Percentiles rank a stretch among this genome's conserved stretches.
Evolutionary conservation across 805 yeast genomes (phyloP).

Genomic region (Priceomyces fermenticarens): DNA sequence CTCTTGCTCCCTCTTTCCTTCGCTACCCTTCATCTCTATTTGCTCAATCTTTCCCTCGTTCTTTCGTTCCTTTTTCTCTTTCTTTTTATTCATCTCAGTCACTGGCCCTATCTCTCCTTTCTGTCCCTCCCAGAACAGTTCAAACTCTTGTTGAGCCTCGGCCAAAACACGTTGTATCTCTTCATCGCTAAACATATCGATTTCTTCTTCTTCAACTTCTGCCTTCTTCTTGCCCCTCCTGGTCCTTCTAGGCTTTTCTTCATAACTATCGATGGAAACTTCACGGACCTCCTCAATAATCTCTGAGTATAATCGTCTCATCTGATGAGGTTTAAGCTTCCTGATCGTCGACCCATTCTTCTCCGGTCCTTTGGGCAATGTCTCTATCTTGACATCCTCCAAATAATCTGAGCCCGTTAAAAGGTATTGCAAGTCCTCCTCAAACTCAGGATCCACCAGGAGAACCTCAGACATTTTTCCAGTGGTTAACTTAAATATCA

Average conservation of each 20-base stretch:
- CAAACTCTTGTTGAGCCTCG: no score
- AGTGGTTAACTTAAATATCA: background rate
- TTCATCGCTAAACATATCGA: background rate
- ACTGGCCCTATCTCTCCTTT: background rate
- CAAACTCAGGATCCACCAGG: conserved; percentile 15
- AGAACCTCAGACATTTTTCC: conserved; percentile 1
- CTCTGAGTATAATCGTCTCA: conserved; percentile 16
- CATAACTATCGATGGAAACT: conserved; percentile 19
- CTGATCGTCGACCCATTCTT: background rate
- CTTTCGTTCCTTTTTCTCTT: background rate
- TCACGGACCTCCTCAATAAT: conserved; percentile 26
- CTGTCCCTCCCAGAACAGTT: background rate
- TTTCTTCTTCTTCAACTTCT: background rate
- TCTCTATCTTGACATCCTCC: background rate
- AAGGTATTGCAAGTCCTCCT: conserved; percentile 28
- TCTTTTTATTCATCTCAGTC: background rate
- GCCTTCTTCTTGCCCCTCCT: background rate
- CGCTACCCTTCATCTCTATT: no score
- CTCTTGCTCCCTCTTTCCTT: conserved; percentile 1
- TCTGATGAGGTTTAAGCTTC: conserved; percentile 8
- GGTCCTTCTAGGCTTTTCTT: background rate
- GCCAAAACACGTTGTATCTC: no score
- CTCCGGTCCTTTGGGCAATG: background rate
- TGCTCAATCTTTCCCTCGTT: background rate
- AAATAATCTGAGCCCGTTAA: conserved; percentile 12